These are phyloP conservation scores for Wallacemonas sp. DNA, from an alignment of 208 protist species.

Conservation along the genomic window DNA sequence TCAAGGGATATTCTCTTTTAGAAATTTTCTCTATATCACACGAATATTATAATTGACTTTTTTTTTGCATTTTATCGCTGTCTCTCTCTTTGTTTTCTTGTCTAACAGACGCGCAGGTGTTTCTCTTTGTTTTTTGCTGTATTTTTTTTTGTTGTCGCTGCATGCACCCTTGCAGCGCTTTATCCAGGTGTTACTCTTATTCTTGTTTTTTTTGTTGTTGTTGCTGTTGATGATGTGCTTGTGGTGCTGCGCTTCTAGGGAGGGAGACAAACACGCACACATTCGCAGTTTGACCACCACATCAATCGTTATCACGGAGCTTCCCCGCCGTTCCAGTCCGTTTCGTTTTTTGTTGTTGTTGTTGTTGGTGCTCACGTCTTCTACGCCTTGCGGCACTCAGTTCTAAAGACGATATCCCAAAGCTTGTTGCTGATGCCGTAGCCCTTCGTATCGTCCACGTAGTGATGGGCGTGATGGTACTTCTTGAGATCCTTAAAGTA, in stretches of 20 bases:
- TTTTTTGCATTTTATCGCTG: no score
- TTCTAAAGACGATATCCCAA: slow-evolving; percentile 50
- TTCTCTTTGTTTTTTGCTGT: slow-evolving; percentile 10
- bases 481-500: slow-evolving; percentile 56
- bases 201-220: slow-evolving; percentile 16
- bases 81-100: neutral
- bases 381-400: slow-evolving; percentile 31
- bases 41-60: no score
- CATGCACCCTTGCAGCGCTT: no score
- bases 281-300: no score
- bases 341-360: slow-evolving; percentile 21
- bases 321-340: neutral
- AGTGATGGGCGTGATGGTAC: slow-evolving; percentile 63
- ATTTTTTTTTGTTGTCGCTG: neutral
- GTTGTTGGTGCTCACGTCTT: slow-evolving; percentile 21
- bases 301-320: no score
- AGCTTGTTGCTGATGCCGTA: slow-evolving; percentile 53
- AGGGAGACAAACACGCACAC: neutral
- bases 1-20: neutral
- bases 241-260: neutral
- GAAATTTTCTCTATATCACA: no score
- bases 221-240: slow-evolving; percentile 20
- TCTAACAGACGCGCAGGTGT: neutral
- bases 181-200: no score
- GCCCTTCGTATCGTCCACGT: slow-evolving; percentile 39